Percentiles rank a stretch among this genome's conserved stretches.
Evolutionary conservation across 768 basidiomycete genomes (phyloP).

Genomic region (Leccinum rimulosum): DNA sequence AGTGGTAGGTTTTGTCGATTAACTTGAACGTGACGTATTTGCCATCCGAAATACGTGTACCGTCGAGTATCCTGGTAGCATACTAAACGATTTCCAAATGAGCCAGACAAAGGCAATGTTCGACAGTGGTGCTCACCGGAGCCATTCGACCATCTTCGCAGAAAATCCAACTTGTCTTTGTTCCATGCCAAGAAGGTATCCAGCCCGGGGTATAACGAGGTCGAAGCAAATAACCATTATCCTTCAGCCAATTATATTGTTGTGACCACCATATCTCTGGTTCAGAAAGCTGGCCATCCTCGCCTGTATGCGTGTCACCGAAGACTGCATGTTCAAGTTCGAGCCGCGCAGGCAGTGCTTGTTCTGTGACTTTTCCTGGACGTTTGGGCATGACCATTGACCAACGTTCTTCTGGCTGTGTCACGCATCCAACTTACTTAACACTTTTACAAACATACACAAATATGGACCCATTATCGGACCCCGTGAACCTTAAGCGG

Average conservation of each 20-base stretch:
- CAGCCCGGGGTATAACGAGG: slow-evolving; percentile 21
- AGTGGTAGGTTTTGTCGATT: slow-evolving; percentile 11
- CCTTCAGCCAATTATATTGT: slow-evolving; percentile 14
- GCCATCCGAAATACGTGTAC: slow-evolving; percentile 27
- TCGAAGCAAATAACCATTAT: slow-evolving; percentile 16
- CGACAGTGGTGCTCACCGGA: slow-evolving; percentile 2
- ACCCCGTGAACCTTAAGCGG: not conserved
- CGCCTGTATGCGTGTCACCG: not conserved
- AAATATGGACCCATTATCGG: not conserved
- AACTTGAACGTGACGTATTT: slow-evolving; percentile 31
- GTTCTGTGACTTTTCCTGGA: not conserved
- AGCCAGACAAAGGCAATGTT: not conserved
- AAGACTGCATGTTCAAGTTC: not conserved
- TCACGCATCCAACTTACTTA: too few relatives aligned
- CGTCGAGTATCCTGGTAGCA: slow-evolving; percentile 27
- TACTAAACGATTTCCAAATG: slow-evolving; percentile 18
- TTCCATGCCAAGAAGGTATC: slow-evolving; percentile 20
- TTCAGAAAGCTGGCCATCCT: slow-evolving; percentile 4
- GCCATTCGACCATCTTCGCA: slow-evolving; percentile 8
- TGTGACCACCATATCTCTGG: slow-evolving; percentile 14
- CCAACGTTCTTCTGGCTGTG: not conserved
- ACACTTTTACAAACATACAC: not conserved
- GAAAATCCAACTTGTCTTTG: not conserved
- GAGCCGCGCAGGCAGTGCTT: not conserved
- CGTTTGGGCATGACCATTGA: not conserved